Percentiles rank a stretch among this genome's conserved stretches.
phyloP scores from a whole-genome alignment of 352 stramenopile species.

The Phytophthora ramorum region DNA sequence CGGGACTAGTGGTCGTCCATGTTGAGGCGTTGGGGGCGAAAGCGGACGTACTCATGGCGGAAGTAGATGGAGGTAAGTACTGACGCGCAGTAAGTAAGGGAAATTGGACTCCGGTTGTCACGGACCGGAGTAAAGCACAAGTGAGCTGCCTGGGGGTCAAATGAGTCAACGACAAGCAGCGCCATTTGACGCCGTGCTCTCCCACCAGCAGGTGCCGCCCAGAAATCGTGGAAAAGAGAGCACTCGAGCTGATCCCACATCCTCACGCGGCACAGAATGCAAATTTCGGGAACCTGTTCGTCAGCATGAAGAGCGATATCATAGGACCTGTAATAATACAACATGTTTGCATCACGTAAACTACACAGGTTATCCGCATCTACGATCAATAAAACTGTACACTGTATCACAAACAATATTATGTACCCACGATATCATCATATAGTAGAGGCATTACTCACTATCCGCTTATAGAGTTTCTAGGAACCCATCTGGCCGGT shows the following conservation, averaged over 20 bases:
- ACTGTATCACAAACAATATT: neutral
- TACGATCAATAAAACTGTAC: neutral
- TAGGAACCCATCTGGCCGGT: constrained; percentile 3
- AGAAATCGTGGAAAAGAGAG: constrained; percentile 32
- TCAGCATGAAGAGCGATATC: neutral
- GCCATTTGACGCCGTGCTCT: constrained; percentile 29
- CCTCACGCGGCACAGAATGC: constrained; percentile 36
- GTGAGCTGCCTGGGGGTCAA: constrained; percentile 6
- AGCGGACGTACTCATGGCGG: constrained; percentile 29
- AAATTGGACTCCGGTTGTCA: constrained; percentile 28
- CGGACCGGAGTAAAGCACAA: constrained; percentile 41
- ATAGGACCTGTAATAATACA: constrained; percentile 1
- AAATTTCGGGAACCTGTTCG: constrained; percentile 10
- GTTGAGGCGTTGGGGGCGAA: constrained; percentile 10
- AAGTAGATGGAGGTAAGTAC: constrained; percentile 32
- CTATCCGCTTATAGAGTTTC: neutral
- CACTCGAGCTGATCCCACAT: constrained; percentile 19
- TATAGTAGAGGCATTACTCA: neutral
- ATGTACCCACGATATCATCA: neutral
- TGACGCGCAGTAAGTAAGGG: constrained; percentile 32
- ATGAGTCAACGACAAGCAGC: constrained; percentile 22
- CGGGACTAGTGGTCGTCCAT: constrained; percentile 1
- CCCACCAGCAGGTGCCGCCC: constrained; percentile 36
- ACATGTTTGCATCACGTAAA: neutral
- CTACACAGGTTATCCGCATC: neutral